Evolutionary conservation across 2,329 filamentous ascomycete genomes (phyloP).

Genomic region (Ambrosiella beaveri): DNA sequence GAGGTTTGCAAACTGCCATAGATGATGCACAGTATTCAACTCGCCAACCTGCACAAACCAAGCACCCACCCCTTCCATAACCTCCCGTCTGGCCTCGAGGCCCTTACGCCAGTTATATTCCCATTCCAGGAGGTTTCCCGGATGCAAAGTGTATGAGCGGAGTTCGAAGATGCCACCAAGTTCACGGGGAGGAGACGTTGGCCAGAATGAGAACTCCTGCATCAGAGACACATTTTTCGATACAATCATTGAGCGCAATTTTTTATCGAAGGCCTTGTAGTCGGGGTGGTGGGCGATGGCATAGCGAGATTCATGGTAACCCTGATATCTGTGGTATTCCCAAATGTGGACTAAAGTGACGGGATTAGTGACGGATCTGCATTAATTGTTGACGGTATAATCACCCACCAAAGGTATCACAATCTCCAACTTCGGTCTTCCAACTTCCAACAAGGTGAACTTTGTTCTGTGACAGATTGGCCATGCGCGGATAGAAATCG

Average conservation of each 20-base stretch:
- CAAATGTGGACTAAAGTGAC: conserved; percentile 72
- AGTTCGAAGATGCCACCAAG: conserved; percentile 91
- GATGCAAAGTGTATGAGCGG: conserved; percentile 88
- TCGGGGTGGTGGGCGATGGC: conserved; percentile 69
- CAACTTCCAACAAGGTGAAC: conserved; percentile 95
- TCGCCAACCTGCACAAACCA: conserved; percentile 99
- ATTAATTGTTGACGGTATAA: background rate
- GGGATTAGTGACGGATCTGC: background rate
- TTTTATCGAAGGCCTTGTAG: conserved; percentile 65
- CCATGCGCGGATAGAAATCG: conserved; percentile 83
- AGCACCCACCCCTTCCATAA: conserved; percentile 95
- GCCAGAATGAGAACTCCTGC: conserved; percentile 99
- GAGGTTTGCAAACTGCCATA: conserved; percentile 96
- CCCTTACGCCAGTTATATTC: conserved; percentile 95
- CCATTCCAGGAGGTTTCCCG: conserved; percentile 93
- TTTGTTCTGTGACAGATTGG: conserved; percentile 68
- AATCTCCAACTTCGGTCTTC: conserved; percentile 94
- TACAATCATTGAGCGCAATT: conserved; percentile 71
- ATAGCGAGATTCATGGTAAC: conserved; percentile 84
- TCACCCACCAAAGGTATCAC: conserved; percentile 76
- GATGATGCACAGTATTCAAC: conserved; percentile 89
- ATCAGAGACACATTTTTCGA: conserved; percentile 81
- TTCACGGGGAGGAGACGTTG: conserved; percentile 74
- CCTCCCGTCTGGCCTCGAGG: conserved; percentile 74
- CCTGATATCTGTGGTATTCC: conserved; percentile 96